A percentile compares a stretch with the other conserved stretches of the same genome.
Evolutionary conservation across 345 rosid genomes (phyloP).

Genomic region (Lepidium aucheri): DNA sequence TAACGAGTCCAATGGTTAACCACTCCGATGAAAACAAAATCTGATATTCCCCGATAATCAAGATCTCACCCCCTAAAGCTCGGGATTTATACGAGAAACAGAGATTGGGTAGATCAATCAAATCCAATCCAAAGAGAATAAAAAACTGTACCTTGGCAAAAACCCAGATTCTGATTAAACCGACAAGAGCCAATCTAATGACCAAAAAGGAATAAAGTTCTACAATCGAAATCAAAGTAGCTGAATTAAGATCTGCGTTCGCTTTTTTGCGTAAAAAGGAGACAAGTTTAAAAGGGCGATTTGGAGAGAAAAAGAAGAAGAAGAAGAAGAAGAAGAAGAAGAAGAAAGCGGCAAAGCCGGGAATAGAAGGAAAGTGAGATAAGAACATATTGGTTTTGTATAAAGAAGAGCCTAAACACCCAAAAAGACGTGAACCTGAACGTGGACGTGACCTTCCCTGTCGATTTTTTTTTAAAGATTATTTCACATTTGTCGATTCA

Average conservation of each 20-base stretch:
- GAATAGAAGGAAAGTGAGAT: conserved; percentile 20
- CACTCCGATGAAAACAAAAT: not conserved
- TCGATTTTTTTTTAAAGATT: not conserved
- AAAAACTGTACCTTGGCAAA: conserved; percentile 18
- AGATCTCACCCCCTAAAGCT: conserved; percentile 5
- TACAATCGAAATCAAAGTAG: conserved; percentile 13
- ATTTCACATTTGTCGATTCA: not conserved
- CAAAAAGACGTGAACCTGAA: conserved; percentile 15
- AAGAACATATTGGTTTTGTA: conserved; percentile 16
- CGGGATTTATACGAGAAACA: not conserved
- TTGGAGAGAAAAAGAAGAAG: not conserved
- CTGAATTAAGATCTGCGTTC: conserved; percentile 27
- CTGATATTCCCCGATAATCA: not conserved
- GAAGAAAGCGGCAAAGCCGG: conserved; percentile 26
- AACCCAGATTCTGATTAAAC: conserved; percentile 29
- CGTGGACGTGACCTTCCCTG: conserved; percentile 18
- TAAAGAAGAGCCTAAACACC: not conserved
- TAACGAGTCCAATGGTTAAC: conserved; percentile 11
- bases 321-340: conserved; percentile 6
- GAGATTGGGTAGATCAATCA: conserved; percentile 1
- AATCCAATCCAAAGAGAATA: not conserved
- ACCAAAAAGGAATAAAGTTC: not conserved
- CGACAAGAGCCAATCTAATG: conserved; percentile 5
- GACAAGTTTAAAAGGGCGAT: conserved; percentile 4
- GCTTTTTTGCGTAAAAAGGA: conserved; percentile 21